phyloP scores from a whole-genome alignment of 768 basidiomycete genomes.

The Rhodotorula paludigena region DNA sequence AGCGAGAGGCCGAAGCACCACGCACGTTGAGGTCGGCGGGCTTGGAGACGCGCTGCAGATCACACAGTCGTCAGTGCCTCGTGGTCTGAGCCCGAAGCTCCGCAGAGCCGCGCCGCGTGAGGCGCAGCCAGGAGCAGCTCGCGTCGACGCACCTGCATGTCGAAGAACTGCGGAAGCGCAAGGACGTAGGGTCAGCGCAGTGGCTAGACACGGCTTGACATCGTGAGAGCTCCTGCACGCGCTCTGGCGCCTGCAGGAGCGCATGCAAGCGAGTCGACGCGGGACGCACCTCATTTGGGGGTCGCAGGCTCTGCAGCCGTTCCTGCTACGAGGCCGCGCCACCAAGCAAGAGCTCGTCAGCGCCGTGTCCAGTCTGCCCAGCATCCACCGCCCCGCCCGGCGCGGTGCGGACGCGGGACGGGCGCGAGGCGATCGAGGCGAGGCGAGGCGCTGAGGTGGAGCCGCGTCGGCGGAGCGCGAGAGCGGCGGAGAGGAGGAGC shows the following conservation, averaged over 20 bases:
- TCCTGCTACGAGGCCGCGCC: slow-evolving; percentile 22
- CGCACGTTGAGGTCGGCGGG: slow-evolving; percentile 58
- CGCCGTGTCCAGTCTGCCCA: neutral
- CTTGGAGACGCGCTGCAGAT: slow-evolving; percentile 68
- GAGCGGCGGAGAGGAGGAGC: neutral
- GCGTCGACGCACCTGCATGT: slow-evolving; percentile 26
- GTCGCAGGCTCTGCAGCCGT: slow-evolving; percentile 27
- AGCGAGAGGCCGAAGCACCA: neutral
- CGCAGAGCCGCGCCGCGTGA: neutral
- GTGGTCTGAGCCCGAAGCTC: neutral
- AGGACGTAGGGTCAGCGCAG: neutral
- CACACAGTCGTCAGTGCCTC: neutral
- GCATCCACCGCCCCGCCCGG: too few relatives aligned
- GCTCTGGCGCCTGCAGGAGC: too few relatives aligned
- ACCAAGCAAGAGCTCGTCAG: neutral
- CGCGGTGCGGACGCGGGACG: too few relatives aligned
- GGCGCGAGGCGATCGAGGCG: neutral
- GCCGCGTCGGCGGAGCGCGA: neutral
- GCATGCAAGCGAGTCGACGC: accelerated
- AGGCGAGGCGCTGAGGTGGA: neutral
- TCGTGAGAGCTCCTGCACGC: too few relatives aligned
- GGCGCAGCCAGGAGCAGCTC: neutral
- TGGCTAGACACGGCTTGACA: neutral
- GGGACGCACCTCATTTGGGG: slow-evolving; percentile 31
- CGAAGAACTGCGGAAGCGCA: slow-evolving; percentile 28